Conservation (phyloP, 2,329 filamentous ascomycete species). For the Bipolaris zeicola region DNA sequence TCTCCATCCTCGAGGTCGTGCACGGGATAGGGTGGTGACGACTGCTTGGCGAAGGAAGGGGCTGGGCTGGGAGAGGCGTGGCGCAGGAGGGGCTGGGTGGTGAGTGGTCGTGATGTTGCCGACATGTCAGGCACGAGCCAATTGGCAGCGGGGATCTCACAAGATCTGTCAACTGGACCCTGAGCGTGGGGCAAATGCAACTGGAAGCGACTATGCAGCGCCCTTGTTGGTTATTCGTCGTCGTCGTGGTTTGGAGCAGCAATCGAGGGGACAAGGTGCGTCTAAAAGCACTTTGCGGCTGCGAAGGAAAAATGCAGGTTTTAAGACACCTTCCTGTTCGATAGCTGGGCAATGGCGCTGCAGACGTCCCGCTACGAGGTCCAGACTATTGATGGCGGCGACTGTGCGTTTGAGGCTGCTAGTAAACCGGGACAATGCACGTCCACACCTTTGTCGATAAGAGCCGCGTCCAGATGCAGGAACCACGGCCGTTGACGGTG, state of each 20-base stretch:
- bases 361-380: conserved; percentile 9
- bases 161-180: conserved; percentile 7
- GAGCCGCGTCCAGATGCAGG: conserved; percentile 1
- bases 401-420: conserved; percentile 1
- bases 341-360: conserved; percentile 16
- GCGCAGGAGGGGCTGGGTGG: conserved; percentile 28
- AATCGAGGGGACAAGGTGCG: background rate
- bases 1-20: conserved; percentile 35
- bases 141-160: conserved; percentile 17
- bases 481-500: background rate
- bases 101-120: conserved; percentile 21
- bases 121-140: conserved; percentile 36
- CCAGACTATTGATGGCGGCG: conserved; percentile 18
- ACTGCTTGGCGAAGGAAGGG: conserved; percentile 15
- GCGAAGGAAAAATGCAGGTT: background rate
- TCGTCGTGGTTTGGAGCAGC: background rate
- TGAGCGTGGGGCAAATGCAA: conserved; percentile 9
- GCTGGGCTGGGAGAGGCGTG: conserved; percentile 27
- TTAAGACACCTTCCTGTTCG: conserved; percentile 23
- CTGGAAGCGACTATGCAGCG: conserved; percentile 4
- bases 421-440: conserved; percentile 13
- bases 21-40: conserved; percentile 24
- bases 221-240: background rate
- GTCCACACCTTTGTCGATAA: background rate
- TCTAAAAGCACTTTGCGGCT: background rate